Base-by-base conservation (phyloP, 495 filamentous ascomycete genomes). In the Hypoxylon trugodes region DNA sequence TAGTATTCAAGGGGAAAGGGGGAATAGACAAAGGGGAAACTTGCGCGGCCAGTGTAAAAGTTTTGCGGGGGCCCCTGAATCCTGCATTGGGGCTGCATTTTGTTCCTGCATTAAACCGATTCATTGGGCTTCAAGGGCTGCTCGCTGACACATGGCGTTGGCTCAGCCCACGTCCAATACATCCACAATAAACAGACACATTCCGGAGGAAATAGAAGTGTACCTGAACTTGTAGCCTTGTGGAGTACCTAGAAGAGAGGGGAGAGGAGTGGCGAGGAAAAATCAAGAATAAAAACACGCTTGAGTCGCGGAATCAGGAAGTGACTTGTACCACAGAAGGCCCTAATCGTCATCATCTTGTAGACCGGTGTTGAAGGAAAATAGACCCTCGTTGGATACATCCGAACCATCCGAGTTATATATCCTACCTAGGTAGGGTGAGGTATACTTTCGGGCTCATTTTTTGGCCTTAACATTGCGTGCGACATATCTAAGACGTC, bases 101-200 rank as follows among this genome's bases (percentile, higher is more conserved):
- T 66, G 62, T 66, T 60, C 62, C 62, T 66, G 62, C 62, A 66
- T 66, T 66, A 61, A 48, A 40, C 55, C 55, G n/a, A 22, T 12
- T 45, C 32, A 54, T 49, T 43, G 48, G 54, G 55, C 33, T 41
- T 40, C 13, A 46, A 37, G 50, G 38, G 12, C 24, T 16, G 52
- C 40, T 54, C 33, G 62, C 49, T 66, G 49, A 50, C 49, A 66
- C 50, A 46, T 9, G 36, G 48, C 42, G 35, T 54, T 19, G 5
- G 35, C 43, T 49, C 43, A 46, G 51, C 42, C 7, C 26, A 45
- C 35, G 7, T 30, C 28, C 10, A 30, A 30, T 30, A 10, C 10
- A 10, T 30, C 10, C 28, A 30, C 28, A 30, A 10, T 30, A 30
- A 10, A 30, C 28, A 30, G 5, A 30, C 28, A 10, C 5, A 4